Evolutionary conservation across 148 eudicot genomes (phyloP).

Genomic region (Oxyria digyna): DNA sequence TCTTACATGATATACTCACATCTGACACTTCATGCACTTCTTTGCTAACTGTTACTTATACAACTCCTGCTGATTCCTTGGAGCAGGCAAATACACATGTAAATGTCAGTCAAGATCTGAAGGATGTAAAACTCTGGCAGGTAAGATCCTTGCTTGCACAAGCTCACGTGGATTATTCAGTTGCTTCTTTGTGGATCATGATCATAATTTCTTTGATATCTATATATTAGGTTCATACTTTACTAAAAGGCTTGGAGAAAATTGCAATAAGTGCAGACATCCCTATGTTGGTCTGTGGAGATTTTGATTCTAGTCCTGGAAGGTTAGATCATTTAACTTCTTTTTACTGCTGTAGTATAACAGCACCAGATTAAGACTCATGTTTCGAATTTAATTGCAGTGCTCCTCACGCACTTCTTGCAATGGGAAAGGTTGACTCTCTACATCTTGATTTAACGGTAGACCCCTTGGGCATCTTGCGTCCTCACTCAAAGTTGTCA

Average conservation of each 20-base stretch:
- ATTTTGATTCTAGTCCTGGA: conserved; percentile 76
- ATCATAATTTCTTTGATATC: not conserved
- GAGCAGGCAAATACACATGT: conserved; percentile 93
- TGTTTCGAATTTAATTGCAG: conserved; percentile 30
- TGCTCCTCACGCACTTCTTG: conserved; percentile 63
- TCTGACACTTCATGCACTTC: not conserved
- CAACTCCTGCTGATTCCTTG: conserved; percentile 11
- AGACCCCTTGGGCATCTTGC: conserved; percentile 52
- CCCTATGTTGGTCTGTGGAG: conserved; percentile 87
- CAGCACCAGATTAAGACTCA: too few relatives aligned
- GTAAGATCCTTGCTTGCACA: conserved; percentile 18
- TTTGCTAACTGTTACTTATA: conserved; percentile 1
- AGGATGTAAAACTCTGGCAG: conserved; percentile 98
- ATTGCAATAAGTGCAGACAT: conserved; percentile 87
- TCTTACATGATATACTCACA: not conserved
- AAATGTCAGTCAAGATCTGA: conserved; percentile 70
- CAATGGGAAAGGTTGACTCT: conserved; percentile 57
- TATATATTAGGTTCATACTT: conserved; percentile 64
- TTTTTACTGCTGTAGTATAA: not conserved
- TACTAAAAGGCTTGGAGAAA: conserved; percentile 88
- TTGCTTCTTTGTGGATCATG: not conserved
- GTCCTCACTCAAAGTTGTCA: conserved; percentile 36
- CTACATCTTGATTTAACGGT: conserved; percentile 41
- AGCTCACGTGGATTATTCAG: not conserved
- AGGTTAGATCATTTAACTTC: conserved; percentile 26